Evolutionary conservation across 176 grass and related monocot genomes (phyloP).

Genomic region (Phoenix dactylifera): DNA sequence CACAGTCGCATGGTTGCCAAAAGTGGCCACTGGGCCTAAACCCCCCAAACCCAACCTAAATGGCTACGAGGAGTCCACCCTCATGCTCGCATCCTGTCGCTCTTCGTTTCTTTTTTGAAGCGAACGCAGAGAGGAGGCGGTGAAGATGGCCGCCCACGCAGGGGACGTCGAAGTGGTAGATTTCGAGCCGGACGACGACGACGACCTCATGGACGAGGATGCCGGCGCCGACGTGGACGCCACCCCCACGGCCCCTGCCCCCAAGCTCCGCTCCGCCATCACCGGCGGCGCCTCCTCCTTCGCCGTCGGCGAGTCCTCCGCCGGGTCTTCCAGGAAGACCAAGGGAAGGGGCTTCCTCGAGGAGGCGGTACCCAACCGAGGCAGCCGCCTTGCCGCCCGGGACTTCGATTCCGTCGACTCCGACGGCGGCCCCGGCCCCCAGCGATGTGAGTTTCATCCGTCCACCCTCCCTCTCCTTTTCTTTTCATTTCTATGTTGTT

Average conservation of each 20-base stretch:
- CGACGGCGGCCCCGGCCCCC: conserved; percentile 57
- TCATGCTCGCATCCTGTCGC: too few species aligned
- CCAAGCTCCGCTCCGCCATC: conserved; percentile 69
- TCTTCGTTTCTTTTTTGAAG: not conserved
- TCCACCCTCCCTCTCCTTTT: not conserved
- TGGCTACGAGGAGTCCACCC: too few species aligned
- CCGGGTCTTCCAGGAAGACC: conserved; percentile 29
- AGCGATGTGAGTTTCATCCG: conserved; percentile 42
- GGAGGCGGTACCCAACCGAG: conserved; percentile 30
- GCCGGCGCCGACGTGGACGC: conserved; percentile 14
- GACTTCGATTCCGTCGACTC: conserved; percentile 53
- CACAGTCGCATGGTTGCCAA: too few species aligned
- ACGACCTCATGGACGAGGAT: conserved; percentile 96
- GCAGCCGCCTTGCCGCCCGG: conserved; percentile 25
- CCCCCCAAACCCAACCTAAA: too few species aligned
- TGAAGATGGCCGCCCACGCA: conserved; percentile 29
- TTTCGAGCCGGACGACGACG: conserved; percentile 78
- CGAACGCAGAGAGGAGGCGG: not conserved
- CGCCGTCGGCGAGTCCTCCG: not conserved
- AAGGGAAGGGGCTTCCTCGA: conserved; percentile 88
- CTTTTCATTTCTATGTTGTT: too few species aligned
- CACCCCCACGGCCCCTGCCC: conserved; percentile 14
- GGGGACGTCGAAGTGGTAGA: conserved; percentile 69
- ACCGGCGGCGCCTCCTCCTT: conserved; percentile 30
- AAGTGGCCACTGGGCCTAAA: too few species aligned